Base-by-base conservation (phyloP, 495 filamentous ascomycete genomes). In the Monascus purpureus region DNA sequence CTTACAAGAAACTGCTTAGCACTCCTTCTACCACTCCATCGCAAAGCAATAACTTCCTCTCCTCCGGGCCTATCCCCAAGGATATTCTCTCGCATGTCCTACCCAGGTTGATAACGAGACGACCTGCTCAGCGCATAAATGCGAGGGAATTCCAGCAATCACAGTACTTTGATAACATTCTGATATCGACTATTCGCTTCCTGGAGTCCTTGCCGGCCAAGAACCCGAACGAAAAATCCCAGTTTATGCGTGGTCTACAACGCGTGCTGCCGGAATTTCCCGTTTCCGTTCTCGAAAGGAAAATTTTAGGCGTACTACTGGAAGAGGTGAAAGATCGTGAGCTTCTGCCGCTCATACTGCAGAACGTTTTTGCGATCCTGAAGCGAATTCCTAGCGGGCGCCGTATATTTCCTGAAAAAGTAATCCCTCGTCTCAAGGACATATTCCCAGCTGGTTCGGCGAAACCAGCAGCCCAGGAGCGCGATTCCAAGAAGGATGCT, bases 161-260 rank as follows among this genome's bases (percentile, higher is more conserved):
- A 37, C 72, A 75, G 38, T 97, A 92, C 49, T 97, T 97, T 40
- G 84, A 96, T 51, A 96, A 95, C 48, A 85, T 94, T 31, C 65
- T 97, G 14, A 81, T 97, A 16, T 90, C 85, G 1, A 90, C 92
- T 0, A 86, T 97, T 32, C 86, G 92, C 15, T 97, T 96, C 45
- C 59, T 97, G 15, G 90, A 97, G 39, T 65, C 72, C 0, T 67
- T 97, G 31, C 87, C 90, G 1, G 79, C 85, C 24, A 97, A 97
- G 57, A 93, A 84, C 2, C 68, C 80, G 0, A 80, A 72, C 44
- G 92, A 97, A 47, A 97, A 96, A 49, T 65, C 80, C 1, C 75
- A 84, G 36, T 97, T 97, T 50, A 71, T 97, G 66, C 70, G 85
- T 31, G 92, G 92, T 0, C 59, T 97, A 17, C 76, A 80, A 32